Base-by-base conservation (phyloP, 139 green algal genomes). In the Chlorella sorokiniana region DNA sequence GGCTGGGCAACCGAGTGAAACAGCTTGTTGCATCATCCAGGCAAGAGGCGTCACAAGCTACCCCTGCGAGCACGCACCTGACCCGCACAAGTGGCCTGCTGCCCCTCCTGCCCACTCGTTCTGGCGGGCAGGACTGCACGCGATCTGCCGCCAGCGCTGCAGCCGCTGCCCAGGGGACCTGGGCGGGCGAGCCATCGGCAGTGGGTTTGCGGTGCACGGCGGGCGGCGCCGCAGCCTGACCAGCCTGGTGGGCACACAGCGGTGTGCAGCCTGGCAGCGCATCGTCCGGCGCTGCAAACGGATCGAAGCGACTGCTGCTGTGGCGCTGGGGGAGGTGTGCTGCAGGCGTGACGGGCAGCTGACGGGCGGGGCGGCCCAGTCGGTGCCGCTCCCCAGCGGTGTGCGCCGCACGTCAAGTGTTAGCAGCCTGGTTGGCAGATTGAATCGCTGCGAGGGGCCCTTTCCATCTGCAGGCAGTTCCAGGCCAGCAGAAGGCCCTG, bases 41-140 rank as follows among this genome's bases (percentile, higher is more conserved):
- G 20, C 22, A 18, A 54, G 38, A 18, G 23, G n/a, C 25, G 10
- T 4, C 31, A 69, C 31, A 69, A 59, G 14, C 18, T 1, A 1
- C 7, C 1, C 3, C 1, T 40, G 22, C n/a, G 14, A 68, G 44
- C 16, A 54, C 38, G 4, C 51, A 83, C 78, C 78, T 68, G 37
- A 83, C 37, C 7, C 78, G 78, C 37, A 76, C 9, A 0, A 83
- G 33, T 1, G 78, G 78, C 4, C 78, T 33, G 0, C 35, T 5
- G 1, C 41, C 65, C 3, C 38, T 35, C 5, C 48, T 27, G 0
- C 48, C 78, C n/a, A 56, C 29, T 0, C 78, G 51, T 38, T 74
- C 51, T 8, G 78, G 67, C 20, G 78, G 78, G 52, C 78, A 83
- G 14, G 65, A 77, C 45, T 76, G 78, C 67, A 70, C 67, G n/a